These are phyloP conservation scores for Suillus weaverae DNA, from an alignment of 768 basidiomycete species.

Conservation along the genomic window DNA sequence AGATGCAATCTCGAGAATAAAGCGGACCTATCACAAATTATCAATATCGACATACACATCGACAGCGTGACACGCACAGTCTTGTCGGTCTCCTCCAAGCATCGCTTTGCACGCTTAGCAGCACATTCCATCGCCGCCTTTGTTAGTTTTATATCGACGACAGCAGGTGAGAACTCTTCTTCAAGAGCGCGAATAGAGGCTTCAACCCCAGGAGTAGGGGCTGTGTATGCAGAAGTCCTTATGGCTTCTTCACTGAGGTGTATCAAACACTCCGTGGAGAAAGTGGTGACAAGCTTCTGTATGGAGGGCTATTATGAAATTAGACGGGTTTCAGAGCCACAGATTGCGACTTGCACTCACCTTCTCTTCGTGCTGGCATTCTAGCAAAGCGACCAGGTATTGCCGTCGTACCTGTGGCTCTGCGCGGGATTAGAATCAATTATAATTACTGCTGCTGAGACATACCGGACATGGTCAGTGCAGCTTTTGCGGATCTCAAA, in stretches of 20 bases:
- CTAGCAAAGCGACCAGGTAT: conserved; percentile 63
- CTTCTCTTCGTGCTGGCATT: conserved; percentile 87
- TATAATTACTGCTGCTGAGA: conserved; percentile 10
- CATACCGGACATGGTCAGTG: conserved; percentile 69
- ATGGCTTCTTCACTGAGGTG: conserved; percentile 65
- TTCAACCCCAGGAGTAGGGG: conserved; percentile 48
- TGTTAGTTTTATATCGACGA: conserved; percentile 46
- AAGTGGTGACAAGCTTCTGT: conserved; percentile 59
- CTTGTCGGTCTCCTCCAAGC: conserved; percentile 45
- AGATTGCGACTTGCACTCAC: conserved; percentile 33
- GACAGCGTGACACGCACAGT: conserved; percentile 41
- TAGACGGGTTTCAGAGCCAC: background rate
- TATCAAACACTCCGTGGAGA: conserved; percentile 62
- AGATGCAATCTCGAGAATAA: conserved; percentile 59
- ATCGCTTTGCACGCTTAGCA: conserved; percentile 40
- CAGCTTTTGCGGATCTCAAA: conserved; percentile 38
- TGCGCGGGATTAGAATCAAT: conserved; percentile 27
- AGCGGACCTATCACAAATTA: conserved; percentile 45
- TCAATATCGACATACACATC: conserved; percentile 5
- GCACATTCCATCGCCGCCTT: conserved; percentile 44
- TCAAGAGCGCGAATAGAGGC: conserved; percentile 49
- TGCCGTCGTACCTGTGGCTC: conserved; percentile 57
- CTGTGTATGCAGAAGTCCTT: conserved; percentile 59
- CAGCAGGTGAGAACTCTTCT: conserved; percentile 46
- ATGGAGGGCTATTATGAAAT: conserved; percentile 59